A percentile compares a stretch with the other conserved stretches of the same genome.
Evolutionary conservation across 768 basidiomycete genomes (phyloP).

Genomic region (Lactifluus subvellereus): DNA sequence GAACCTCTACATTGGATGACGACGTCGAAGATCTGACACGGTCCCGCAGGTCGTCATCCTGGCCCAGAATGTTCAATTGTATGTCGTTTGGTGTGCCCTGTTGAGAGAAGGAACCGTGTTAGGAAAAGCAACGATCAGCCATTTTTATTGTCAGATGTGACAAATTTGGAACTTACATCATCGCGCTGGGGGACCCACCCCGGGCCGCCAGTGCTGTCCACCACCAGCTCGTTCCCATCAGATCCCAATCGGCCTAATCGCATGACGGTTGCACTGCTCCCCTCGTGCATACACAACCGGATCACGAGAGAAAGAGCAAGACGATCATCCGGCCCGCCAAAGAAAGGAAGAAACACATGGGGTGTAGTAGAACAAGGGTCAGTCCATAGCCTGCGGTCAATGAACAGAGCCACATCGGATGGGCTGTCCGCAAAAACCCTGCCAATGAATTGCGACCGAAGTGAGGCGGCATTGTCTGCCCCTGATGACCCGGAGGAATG

Average conservation of each 20-base stretch:
- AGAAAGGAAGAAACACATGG: conserved; percentile 83
- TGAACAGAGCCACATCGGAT: conserved; percentile 77
- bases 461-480: conserved; percentile 46
- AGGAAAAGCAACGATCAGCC: conserved; percentile 44
- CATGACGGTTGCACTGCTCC: conserved; percentile 68
- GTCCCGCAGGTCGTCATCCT: conserved; percentile 64
- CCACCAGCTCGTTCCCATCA: conserved; percentile 31
- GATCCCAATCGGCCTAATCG: conserved; percentile 45
- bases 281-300: conserved; percentile 65
- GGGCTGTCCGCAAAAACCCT: conserved; percentile 68
- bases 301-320: conserved; percentile 75
- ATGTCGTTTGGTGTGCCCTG: conserved; percentile 59
- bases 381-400: conserved; percentile 59
- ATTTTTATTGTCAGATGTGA: conserved; percentile 2
- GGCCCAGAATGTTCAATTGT: conserved; percentile 63
- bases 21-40: conserved; percentile 41
- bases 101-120: conserved; percentile 69
- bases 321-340: conserved; percentile 92
- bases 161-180: conserved; percentile 29
- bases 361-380: conserved; percentile 32
- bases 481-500: conserved; percentile 52
- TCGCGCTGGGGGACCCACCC: conserved; percentile 24
- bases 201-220: no score
- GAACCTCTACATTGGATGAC: conserved; percentile 29
- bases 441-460: conserved; percentile 78